Evolutionary conservation across 345 rosid species (phyloP).

Genomic region (Linum usitatissimum): DNA sequence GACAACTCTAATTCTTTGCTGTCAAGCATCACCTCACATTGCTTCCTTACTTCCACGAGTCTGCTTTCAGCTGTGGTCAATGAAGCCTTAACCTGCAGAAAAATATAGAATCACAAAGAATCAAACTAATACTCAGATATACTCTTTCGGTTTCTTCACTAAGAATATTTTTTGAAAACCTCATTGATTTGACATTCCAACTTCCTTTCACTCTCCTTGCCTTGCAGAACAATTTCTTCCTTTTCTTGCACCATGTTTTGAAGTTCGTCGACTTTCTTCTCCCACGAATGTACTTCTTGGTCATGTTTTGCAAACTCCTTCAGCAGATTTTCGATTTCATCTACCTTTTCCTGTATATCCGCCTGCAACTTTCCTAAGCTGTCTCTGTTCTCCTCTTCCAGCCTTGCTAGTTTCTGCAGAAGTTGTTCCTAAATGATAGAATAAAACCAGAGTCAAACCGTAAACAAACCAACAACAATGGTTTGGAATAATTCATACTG

Average conservation of each 20-base stretch:
- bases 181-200: constrained; percentile 48
- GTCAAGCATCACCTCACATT: constrained; percentile 68
- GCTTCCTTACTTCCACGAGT: constrained; percentile 60
- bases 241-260: constrained; percentile 47
- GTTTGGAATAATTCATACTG: not conserved
- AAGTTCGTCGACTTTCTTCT: constrained; percentile 48
- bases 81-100: constrained; percentile 51
- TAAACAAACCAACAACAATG: constrained; percentile 14
- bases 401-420: constrained; percentile 38
- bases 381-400: constrained; percentile 55
- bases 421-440: constrained; percentile 50
- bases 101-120: constrained; percentile 2
- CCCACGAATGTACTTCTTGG: constrained; percentile 38
- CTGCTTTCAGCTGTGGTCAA: constrained; percentile 53
- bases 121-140: not conserved
- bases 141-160: too few species aligned
- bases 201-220: constrained; percentile 44
- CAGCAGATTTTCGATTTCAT: constrained; percentile 36
- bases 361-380: constrained; percentile 35
- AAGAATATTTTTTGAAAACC: constrained; percentile 25
- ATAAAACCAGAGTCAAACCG: constrained; percentile 15
- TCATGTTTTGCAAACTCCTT: constrained; percentile 36
- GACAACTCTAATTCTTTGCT: constrained; percentile 73
- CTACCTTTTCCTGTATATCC: constrained; percentile 42
- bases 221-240: constrained; percentile 44